A percentile compares a stretch with the other conserved stretches of the same genome.
Conservation (phyloP, 768 basidiomycete species). For the Suillus alpinus region DNA sequence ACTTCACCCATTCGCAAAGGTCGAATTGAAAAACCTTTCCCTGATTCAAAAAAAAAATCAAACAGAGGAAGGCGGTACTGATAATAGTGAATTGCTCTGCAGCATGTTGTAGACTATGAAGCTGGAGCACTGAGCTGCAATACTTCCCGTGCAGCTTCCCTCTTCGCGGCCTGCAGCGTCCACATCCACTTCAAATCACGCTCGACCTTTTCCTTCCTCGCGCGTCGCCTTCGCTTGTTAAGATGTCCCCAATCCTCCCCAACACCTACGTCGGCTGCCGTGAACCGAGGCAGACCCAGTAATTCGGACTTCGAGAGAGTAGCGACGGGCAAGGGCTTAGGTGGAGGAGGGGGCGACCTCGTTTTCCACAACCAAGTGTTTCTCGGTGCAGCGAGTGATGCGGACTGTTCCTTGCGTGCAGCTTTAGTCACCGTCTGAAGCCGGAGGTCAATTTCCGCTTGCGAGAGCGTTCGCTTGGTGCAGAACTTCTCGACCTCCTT, state of each 20-base stretch:
- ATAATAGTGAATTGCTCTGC: background rate
- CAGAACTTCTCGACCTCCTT: constrained; percentile 43
- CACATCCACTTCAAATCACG: constrained; percentile 40
- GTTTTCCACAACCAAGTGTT: constrained; percentile 43
- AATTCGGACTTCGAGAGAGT: constrained; percentile 24
- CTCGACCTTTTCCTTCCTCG: constrained; percentile 44
- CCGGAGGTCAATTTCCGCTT: constrained; percentile 23
- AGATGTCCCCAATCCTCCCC: constrained; percentile 53
- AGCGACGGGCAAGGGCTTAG: constrained; percentile 1
- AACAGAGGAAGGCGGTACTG: background rate
- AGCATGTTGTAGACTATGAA: background rate
- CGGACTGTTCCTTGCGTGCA: constrained; percentile 17
- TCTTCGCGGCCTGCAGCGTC: constrained; percentile 28
- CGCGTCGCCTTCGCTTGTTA: constrained; percentile 50
- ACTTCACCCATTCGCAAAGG: background rate
- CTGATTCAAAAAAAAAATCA: background rate
- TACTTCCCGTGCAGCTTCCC: background rate
- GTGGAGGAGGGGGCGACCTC: constrained; percentile 2
- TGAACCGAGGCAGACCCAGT: constrained; percentile 8
- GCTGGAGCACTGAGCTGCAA: background rate
- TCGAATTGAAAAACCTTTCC: background rate
- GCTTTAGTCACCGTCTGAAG: constrained; percentile 20
- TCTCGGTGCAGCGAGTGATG: constrained; percentile 15
- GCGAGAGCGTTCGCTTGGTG: constrained; percentile 28
- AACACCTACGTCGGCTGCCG: constrained; percentile 28